Evolutionary conservation across 306 rosid genomes (phyloP).

Genomic region (Rubus parviflorus): DNA sequence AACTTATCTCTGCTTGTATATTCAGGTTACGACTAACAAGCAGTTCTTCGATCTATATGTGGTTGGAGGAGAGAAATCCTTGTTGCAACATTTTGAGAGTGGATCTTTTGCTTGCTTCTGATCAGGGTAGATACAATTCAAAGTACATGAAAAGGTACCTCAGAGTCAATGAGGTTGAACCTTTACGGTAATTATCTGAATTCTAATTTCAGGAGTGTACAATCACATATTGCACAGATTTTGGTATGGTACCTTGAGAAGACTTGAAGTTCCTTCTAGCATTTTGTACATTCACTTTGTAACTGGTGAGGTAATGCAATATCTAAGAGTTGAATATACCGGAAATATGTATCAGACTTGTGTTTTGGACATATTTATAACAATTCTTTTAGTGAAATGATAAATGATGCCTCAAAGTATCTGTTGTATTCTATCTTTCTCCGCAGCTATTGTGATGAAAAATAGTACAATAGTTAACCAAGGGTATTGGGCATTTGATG

Average conservation of each 20-base stretch:
- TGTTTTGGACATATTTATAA: constrained; percentile 36
- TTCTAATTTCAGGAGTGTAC: constrained; percentile 31
- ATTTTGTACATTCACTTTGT: constrained; percentile 54
- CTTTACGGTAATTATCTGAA: constrained; percentile 25
- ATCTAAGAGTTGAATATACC: constrained; percentile 28
- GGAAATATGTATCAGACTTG: constrained; percentile 32
- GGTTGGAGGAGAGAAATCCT: constrained; percentile 27
- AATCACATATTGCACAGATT: constrained; percentile 34
- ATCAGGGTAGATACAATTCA: constrained; percentile 34
- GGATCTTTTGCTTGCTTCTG: constrained; percentile 33
- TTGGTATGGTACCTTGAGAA: constrained; percentile 44
- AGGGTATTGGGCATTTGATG: background rate
- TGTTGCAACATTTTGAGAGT: constrained; percentile 32
- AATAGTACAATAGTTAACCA: background rate
- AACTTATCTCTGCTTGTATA: constrained; percentile 16
- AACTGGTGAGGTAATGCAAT: constrained; percentile 27
- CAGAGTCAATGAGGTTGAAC: constrained; percentile 28
- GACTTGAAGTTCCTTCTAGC: constrained; percentile 26
- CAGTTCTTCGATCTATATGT: constrained; percentile 16
- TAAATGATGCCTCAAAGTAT: background rate
- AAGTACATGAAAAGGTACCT: constrained; percentile 22
- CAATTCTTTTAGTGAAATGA: constrained; percentile 55
- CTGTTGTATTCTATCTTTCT: background rate
- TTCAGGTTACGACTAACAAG: constrained; percentile 51
- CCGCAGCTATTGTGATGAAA: constrained; percentile 1